Evolutionary conservation across 495 filamentous ascomycete genomes (phyloP).

Genomic region (Aspergillus funiculosus): DNA sequence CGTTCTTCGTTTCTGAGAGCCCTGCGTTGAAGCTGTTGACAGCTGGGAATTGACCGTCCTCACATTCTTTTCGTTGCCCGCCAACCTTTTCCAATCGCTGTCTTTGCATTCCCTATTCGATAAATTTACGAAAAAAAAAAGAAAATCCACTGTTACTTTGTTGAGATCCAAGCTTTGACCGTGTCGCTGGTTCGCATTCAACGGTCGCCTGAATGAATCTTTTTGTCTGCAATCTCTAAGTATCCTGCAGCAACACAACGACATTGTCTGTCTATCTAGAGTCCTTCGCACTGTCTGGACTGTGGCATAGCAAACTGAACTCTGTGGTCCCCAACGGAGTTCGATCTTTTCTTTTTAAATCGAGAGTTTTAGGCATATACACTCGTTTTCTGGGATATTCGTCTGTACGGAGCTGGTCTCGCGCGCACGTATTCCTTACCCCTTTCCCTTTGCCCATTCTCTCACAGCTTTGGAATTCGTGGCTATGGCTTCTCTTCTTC

Average conservation of each 20-base stretch:
- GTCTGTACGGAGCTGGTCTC: constrained; percentile 25
- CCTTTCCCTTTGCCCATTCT: not conserved
- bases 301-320: too few relatives aligned
- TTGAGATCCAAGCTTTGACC: constrained; percentile 1
- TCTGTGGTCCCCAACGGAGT: too few relatives aligned
- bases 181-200: constrained; percentile 2
- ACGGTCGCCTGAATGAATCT: not conserved
- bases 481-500: constrained; percentile 14
- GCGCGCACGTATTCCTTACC: constrained; percentile 2
- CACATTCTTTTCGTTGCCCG: constrained; percentile 42
- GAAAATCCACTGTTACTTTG: too few relatives aligned
- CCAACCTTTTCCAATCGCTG: constrained; percentile 18
- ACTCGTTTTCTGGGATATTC: constrained; percentile 6
- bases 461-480: not conserved
- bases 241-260: constrained; percentile 2
- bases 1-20: constrained; percentile 1
- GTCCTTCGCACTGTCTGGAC: too few relatives aligned
- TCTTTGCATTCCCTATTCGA: not conserved
- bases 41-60: constrained; percentile 18
- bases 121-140: not conserved
- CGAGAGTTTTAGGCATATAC: constrained; percentile 3
- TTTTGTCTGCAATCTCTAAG: not conserved
- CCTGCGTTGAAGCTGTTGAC: constrained; percentile 14
- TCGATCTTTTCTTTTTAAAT: too few relatives aligned
- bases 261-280: constrained; percentile 6